Conservation (phyloP, 2,329 filamentous ascomycete genomes). For the Lachnellula cervina region DNA sequence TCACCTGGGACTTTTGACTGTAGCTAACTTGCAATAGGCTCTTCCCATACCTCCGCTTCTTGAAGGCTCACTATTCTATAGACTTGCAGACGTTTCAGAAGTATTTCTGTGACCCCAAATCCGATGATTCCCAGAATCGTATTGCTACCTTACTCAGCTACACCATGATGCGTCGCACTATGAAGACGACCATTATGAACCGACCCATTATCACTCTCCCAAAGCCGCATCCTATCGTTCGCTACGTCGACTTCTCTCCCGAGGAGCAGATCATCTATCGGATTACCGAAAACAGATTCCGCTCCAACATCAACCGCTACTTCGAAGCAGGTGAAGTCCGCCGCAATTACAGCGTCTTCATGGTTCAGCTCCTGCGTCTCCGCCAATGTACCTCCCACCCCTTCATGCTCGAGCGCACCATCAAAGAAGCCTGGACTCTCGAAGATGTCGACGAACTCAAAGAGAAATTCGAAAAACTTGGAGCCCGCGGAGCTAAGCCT, state of each 20-base stretch:
- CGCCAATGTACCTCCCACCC: slow-evolving; percentile 31
- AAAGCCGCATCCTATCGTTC: slow-evolving; percentile 38
- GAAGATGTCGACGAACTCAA: slow-evolving; percentile 24
- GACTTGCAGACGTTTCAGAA: slow-evolving; percentile 26
- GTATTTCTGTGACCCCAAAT: slow-evolving; percentile 28
- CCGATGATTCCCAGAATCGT: slow-evolving; percentile 16
- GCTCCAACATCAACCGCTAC: slow-evolving; percentile 23
- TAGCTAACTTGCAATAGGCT: slow-evolving; percentile 16
- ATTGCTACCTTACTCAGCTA: slow-evolving; percentile 23
- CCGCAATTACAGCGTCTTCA: slow-evolving; percentile 22
- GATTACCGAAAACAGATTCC: slow-evolving; percentile 34
- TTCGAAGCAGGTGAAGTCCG: slow-evolving; percentile 17
- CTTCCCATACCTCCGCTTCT: slow-evolving; percentile 31
- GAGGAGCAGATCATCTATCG: slow-evolving; percentile 50
- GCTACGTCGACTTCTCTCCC: slow-evolving; percentile 44
- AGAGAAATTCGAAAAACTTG: slow-evolving; percentile 8
- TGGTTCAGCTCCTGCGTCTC: slow-evolving; percentile 31
- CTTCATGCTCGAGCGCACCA: slow-evolving; percentile 29
- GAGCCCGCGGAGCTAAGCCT: slow-evolving; percentile 1
- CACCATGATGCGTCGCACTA: slow-evolving; percentile 52
- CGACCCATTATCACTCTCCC: slow-evolving; percentile 51
- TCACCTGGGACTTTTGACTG: neutral
- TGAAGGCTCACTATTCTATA: slow-evolving; percentile 26
- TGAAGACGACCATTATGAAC: slow-evolving; percentile 48
- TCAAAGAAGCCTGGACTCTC: slow-evolving; percentile 27